Base-by-base conservation (phyloP, 2,329 filamentous ascomycete genomes). In the Venturia effusa region DNA sequence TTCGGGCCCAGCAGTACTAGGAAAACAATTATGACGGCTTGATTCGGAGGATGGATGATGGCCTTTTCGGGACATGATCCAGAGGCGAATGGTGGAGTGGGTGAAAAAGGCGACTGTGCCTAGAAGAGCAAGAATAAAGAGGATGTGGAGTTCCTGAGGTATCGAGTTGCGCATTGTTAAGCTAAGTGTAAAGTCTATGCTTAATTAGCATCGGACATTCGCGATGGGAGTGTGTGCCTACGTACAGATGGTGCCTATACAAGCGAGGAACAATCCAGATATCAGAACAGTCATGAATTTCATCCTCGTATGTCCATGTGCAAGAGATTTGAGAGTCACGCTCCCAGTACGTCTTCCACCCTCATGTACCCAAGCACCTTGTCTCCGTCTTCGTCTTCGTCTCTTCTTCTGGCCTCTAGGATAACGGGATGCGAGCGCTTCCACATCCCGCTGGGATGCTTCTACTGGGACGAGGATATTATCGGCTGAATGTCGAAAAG, bases 61-160 rank as follows among this genome's bases (percentile, higher is more conserved):
- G 30, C 27, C 51, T 34, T 57, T 57, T 1, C 51, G 51, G 2
- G 68, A 68, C 59, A 88, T 74, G 75, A 95, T 82, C 74, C 84
- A 87, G 4, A 95, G 80, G 22, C 89, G 85, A 64, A 94, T 83
- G 19, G 94, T 77, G 51, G 86, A 84, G 74, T 95, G 90, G 70
- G 85, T 88, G 79, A 96, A 94, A 75, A 95, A 85, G 68, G 93
- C 84, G 1, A 88, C 86, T 40, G 87, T 82, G 62, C 87, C 78
- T 61, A 95, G 76, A 64, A 95, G 87, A 67, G 92, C 80, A 62
- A 96, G 81, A 64, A 96, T 87, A 66, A 96, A 81, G 62, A 95
- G 79, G 65, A 95, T 84, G 69, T 91, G 89, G 70, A 95, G 87
- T 74, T 91, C 88, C 72, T 84, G 84, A 51, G 83, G 83, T 61